Evolutionary conservation across 108 stramenopile species (phyloP), one percentile per base, ranked within the genome.

Genomic region (Discostella stelligeroides): DNA sequence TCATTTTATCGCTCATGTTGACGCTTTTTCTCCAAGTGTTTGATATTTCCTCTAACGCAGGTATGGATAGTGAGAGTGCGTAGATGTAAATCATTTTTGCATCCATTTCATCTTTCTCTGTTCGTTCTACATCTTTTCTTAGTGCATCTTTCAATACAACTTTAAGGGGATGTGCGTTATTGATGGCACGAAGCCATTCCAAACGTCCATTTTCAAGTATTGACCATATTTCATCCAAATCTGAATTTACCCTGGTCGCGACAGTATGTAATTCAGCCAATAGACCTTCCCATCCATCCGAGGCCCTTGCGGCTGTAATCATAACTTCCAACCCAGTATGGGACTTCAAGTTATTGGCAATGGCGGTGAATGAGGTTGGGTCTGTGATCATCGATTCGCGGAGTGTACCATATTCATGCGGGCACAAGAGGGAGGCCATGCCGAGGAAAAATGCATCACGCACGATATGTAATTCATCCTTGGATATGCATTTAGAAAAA

Each of bases 31-130:
- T 55, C 83, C 86, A 87, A 12, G 67, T 38, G 48, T 80, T 63
- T 3, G 70, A 69, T 55, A 38, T 57, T 17, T 56, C 45, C 37
- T 69, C 48, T 46, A 86, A 40, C 18, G 21, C 37, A 25, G 75
- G 59, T 38, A 87, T 72, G 5, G 80, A 76, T 28, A 87, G 24
- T 20, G 72, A 72, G 8, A 87, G 18, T 17, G 82, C 75, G 53
- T 87, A 87, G 13, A 87, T 87, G 79, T 82, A 87, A 0, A 87
- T 64, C 86, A 87, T 87, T 70, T 81, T 85, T 34, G 82, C 82
- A 71, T 87, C 86, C 41, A 82, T 77, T 9, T 64, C 79, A 80
- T 86, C 85, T n/a, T 81, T 84, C 20, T 77, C 73, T n/a, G 70
- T 58, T 45, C 48, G 56, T 25, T 76, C 57, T 10, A 70, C 66